Conservation (phyloP, 2,329 filamentous ascomycete species). For the Phyllosticta capitalensis region DNA sequence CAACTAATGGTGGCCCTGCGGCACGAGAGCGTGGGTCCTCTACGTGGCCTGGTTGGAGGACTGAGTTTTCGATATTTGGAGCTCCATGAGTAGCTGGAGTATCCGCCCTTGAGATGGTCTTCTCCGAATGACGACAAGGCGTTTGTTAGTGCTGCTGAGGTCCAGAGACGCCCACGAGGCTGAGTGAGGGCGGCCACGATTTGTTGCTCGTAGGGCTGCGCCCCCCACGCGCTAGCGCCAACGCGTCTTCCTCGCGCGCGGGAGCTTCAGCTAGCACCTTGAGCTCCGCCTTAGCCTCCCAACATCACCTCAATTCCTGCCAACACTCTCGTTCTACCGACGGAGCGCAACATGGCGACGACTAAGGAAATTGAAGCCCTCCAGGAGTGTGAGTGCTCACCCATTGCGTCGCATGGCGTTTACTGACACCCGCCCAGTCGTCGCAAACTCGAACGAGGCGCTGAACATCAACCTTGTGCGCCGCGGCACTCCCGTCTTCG, state of each 20-base stretch:
- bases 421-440: slow-evolving; percentile 12
- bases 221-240: neutral
- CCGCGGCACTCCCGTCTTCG: slow-evolving; percentile 31
- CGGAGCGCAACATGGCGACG: neutral
- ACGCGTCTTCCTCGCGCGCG: neutral
- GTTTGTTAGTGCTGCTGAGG: neutral
- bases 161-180: neutral
- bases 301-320: neutral
- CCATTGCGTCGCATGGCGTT: neutral
- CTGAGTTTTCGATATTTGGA: neutral
- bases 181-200: neutral
- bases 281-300: neutral
- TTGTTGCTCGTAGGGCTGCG: neutral
- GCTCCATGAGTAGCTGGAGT: neutral
- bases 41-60: neutral
- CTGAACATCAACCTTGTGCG: slow-evolving; percentile 30
- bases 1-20: neutral
- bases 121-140: neutral
- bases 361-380: slow-evolving; percentile 17
- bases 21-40: neutral
- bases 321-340: neutral
- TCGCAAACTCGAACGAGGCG: slow-evolving; percentile 28
- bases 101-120: neutral
- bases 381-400: slow-evolving; percentile 23
- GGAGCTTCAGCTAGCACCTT: neutral